These are phyloP conservation scores for Ganoderma leucocontextum DNA, from an alignment of 1,284 basidiomycete genomes.

Conservation along the genomic window DNA sequence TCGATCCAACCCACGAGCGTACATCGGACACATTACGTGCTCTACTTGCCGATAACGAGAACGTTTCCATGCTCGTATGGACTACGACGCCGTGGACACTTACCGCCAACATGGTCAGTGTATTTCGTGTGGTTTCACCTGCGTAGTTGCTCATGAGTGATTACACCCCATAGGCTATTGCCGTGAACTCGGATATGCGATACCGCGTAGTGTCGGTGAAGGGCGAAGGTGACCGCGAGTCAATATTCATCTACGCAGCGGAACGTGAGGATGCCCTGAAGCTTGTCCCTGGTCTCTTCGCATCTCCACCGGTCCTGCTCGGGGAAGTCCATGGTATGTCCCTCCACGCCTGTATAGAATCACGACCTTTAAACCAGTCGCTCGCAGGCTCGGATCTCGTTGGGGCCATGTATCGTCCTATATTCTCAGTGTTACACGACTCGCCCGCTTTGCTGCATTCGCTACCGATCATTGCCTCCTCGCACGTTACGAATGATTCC, in stretches of 20 bases:
- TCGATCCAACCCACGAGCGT: slow-evolving; percentile 47
- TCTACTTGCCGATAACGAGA: slow-evolving; percentile 29
- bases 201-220: slow-evolving; percentile 70
- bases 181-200: slow-evolving; percentile 77
- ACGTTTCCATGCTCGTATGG: slow-evolving; percentile 86
- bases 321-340: slow-evolving; percentile 60
- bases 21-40: slow-evolving; percentile 37
- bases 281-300: slow-evolving; percentile 22
- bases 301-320: slow-evolving; percentile 36
- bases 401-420: slow-evolving; percentile 70
- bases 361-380: neutral
- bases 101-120: slow-evolving; percentile 90
- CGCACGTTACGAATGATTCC: slow-evolving; percentile 86
- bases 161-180: slow-evolving; percentile 72
- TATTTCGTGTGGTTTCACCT: neutral
- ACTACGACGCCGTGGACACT: slow-evolving; percentile 99
- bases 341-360: neutral
- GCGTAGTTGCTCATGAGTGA: slow-evolving; percentile 3
- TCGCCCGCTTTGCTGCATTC: slow-evolving; percentile 29
- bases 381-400: slow-evolving; percentile 68
- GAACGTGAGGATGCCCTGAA: slow-evolving; percentile 55
- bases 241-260: slow-evolving; percentile 65
- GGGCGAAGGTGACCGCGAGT: slow-evolving; percentile 44
- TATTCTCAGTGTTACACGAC: slow-evolving; percentile 58
- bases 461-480: slow-evolving; percentile 57